Base-by-base conservation (phyloP, 169 alveolate species). In the Plasmodium adleri region DNA sequence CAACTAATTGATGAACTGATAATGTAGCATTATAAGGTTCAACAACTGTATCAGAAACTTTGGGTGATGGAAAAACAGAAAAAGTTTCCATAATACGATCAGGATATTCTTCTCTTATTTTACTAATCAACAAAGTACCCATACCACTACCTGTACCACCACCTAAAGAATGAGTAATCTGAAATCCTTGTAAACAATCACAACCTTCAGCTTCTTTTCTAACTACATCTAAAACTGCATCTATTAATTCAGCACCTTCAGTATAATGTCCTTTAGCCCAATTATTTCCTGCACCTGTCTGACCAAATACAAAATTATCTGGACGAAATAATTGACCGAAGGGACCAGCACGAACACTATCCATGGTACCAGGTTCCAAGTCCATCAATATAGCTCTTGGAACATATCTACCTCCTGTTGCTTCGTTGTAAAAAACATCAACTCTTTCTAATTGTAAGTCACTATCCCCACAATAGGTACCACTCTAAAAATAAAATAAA, bases 251-350 rank as follows among this genome's bases (percentile, higher is more conserved):
- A 54, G 99, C 99, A 72, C 99, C 99, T 94, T 98, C 99, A 17
- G 99, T 98, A 96, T 98, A 98, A 89, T 98, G 99, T 54, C 99
- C 99, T 93, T 98, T 98, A 74, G 99, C 99, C 99, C 99, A 98
- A 94, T 97, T 98, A 96, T 98, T 98, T 50, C 99, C 99, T 28
- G 99, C 99, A 58, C 99, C 99, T 54, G 99, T 96, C 93, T 98
- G 98, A n/a, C 99, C 99, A 94, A 98, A 98, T 50, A 98, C 99
- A 93, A 98, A 98, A 98, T 98, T 98, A 90, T 98, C 99, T 12
- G 99, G 99, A 83, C 99, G 94, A 97, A 98, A 98, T 62, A 98
- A 96, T 90, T 97, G 98, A 22, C 99, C 99, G 93, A 97, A 97
- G 24, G 99, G 99, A 20, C 99, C 99, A 32, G 99, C 99, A 71